Conservation (phyloP, 2,329 filamentous ascomycete species). For the Periglandula ipomoeae region DNA sequence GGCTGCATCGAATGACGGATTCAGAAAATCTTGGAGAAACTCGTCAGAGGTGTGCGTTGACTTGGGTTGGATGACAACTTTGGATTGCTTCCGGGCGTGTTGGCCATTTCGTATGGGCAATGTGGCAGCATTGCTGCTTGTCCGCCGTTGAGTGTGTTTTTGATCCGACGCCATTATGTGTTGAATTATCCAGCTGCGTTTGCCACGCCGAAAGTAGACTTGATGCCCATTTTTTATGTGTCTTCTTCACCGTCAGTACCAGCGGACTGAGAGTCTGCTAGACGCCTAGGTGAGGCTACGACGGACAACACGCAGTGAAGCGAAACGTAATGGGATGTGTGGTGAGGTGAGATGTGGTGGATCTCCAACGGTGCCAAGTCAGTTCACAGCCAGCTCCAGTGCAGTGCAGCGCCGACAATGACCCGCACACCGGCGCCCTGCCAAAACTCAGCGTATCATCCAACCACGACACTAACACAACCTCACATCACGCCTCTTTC, state of each 20-base stretch:
- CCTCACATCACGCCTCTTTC: neutral
- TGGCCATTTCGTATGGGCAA: constrained; percentile 27
- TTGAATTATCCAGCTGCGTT: neutral
- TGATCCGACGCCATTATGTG: constrained; percentile 21
- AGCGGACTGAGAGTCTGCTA: no score
- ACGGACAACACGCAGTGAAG: no score
- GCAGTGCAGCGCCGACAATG: constrained; percentile 6
- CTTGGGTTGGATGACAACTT: constrained; percentile 33
- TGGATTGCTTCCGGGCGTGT: constrained; percentile 28
- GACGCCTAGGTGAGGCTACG: no score
- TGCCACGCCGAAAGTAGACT: neutral
- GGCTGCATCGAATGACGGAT: constrained; percentile 69
- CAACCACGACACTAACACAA: neutral
- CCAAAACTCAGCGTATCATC: neutral
- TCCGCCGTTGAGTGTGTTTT: constrained; percentile 31
- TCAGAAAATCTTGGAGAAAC: constrained; percentile 65
- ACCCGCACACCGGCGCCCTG: constrained; percentile 2
- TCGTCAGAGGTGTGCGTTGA: constrained; percentile 62
- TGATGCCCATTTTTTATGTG: neutral
- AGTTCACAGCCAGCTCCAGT: no score
- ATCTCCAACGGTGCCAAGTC: no score
- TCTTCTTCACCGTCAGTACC: no score
- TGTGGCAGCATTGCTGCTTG: constrained; percentile 32
- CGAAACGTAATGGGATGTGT: no score
- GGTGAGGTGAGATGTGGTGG: no score